Conservation (phyloP, 805 yeast species). For the Pichia sporocuriosa region DNA sequence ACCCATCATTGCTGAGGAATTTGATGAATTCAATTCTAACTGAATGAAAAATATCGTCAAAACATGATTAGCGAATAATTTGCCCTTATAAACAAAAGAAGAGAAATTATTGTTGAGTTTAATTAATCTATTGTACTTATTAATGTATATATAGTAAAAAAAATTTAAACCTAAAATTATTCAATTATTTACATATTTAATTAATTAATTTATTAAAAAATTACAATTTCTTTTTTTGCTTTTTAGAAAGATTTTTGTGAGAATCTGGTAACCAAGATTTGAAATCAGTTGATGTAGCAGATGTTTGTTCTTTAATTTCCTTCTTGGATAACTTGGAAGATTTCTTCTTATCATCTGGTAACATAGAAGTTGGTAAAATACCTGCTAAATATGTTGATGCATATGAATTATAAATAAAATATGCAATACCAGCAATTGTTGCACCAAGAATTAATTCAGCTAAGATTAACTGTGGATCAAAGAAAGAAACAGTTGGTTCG, state of each 20-base stretch:
- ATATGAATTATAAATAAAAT: constrained; percentile 37
- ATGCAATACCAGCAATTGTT: constrained; percentile 44
- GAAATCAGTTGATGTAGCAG: constrained; percentile 25
- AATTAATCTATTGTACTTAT: too few species aligned
- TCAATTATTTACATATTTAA: too few species aligned
- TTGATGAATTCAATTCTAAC: too few species aligned
- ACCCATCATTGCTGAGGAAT: too few species aligned
- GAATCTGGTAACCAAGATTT: constrained; percentile 55
- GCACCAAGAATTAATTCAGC: constrained; percentile 49
- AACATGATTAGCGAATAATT: too few species aligned
- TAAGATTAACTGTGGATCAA: constrained; percentile 65
- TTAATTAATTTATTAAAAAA: too few species aligned
- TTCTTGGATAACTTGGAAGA: constrained; percentile 15
- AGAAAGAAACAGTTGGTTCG: constrained; percentile 62
- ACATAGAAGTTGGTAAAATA: constrained; percentile 25
- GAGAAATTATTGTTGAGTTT: too few species aligned
- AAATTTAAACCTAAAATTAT: too few species aligned
- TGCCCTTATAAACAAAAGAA: too few species aligned
- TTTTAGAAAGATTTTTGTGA: constrained; percentile 34
- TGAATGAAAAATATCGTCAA: too few species aligned
- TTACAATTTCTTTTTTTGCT: constrained; percentile 26
- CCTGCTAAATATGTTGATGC: constrained; percentile 43
- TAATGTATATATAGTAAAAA: too few species aligned
- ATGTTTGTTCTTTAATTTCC: neutral
- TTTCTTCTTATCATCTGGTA: constrained; percentile 19